phyloP scores from a whole-genome alignment of 148 eudicot species.

The Gaultheria prostrata region DNA sequence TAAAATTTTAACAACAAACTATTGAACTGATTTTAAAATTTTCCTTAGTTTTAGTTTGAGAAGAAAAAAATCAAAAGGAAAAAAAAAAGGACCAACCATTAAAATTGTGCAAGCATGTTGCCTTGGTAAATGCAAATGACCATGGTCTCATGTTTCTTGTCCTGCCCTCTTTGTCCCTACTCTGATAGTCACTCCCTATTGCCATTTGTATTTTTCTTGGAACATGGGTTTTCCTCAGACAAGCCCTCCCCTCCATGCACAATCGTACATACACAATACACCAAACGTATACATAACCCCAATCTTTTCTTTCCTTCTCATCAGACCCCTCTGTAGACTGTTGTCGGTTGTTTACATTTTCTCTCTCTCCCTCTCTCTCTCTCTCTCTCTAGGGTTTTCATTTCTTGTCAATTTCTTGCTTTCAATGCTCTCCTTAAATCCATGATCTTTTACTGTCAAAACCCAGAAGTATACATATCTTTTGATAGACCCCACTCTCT shows the following conservation, averaged over 20 bases:
- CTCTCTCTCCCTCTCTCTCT: not conserved
- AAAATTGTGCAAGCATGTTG: not conserved
- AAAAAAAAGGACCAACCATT: not conserved
- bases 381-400: slow-evolving; percentile 11
- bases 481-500: slow-evolving; percentile 16
- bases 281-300: not conserved
- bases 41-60: too few species aligned
- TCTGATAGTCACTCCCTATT: slow-evolving; percentile 1
- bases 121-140: not conserved
- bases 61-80: not conserved
- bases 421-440: slow-evolving; percentile 9
- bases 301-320: not conserved
- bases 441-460: not conserved
- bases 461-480: slow-evolving; percentile 9
- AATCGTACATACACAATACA: not conserved
- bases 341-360: not conserved
- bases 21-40: too few species aligned
- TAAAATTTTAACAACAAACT: too few species aligned
- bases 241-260: slow-evolving; percentile 1
- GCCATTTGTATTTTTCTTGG: slow-evolving; percentile 11
- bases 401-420: slow-evolving; percentile 4
- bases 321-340: not conserved
- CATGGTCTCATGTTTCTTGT: not conserved
- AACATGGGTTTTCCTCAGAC: slow-evolving; percentile 11
- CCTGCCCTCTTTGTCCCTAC: not conserved